Evolutionary conservation across 2,329 filamentous ascomycete species (phyloP).

Genomic region (Pestalotiopsis sp.): DNA sequence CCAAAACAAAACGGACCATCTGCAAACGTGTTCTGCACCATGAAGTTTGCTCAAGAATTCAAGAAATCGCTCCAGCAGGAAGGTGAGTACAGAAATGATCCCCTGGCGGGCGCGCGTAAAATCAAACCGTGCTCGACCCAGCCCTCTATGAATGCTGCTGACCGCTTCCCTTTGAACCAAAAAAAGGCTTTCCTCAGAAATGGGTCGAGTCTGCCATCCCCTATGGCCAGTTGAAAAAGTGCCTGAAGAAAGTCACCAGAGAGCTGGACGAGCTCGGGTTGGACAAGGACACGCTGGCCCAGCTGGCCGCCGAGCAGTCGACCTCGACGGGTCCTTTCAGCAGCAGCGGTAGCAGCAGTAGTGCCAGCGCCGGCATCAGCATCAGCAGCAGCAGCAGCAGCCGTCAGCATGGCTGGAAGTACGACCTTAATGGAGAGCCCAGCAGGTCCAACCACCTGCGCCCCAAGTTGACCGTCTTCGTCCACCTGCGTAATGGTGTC

Average conservation of each 20-base stretch:
- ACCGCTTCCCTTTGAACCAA: not conserved
- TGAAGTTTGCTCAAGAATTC: slow-evolving; percentile 89
- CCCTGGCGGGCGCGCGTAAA: not conserved
- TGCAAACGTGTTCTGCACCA: not conserved
- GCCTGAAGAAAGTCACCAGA: slow-evolving; percentile 76
- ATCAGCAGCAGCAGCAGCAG: not conserved
- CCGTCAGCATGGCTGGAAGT: slow-evolving; percentile 43
- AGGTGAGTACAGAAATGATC: slow-evolving; percentile 34
- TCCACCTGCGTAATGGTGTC: slow-evolving; percentile 67
- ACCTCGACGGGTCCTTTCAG: slow-evolving; percentile 39
- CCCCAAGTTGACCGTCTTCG: slow-evolving; percentile 71
- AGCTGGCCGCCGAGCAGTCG: slow-evolving; percentile 58
- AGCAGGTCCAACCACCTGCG: slow-evolving; percentile 52
- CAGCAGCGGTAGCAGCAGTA: too few relatives aligned
- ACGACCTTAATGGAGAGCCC: slow-evolving; percentile 55
- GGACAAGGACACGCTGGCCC: slow-evolving; percentile 69
- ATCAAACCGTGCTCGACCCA: not conserved
- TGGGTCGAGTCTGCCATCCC: slow-evolving; percentile 78
- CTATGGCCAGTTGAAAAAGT: slow-evolving; percentile 86
- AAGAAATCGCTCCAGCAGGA: slow-evolving; percentile 69
- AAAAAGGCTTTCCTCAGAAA: slow-evolving; percentile 68
- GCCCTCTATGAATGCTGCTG: not conserved
- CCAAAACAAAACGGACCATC: too few relatives aligned
- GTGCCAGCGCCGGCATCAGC: too few relatives aligned
- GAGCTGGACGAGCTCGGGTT: slow-evolving; percentile 75